These are phyloP conservation scores for Lathyrus aphaca DNA, from an alignment of 306 rosid genomes.

Conservation along the genomic window DNA sequence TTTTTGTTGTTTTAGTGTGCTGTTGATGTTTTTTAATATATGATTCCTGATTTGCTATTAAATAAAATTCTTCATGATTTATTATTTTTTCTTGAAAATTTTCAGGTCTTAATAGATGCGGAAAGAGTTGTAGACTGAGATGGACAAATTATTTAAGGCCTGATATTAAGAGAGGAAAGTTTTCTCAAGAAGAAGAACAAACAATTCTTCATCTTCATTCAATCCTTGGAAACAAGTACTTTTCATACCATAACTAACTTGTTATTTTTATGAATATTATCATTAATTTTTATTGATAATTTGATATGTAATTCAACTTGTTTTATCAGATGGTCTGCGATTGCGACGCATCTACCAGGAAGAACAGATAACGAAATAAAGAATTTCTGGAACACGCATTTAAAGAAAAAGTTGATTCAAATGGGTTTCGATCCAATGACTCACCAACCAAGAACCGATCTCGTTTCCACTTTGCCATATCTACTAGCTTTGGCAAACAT, in stretches of 20 bases:
- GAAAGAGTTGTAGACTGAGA: constrained; percentile 86
- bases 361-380: constrained; percentile 84
- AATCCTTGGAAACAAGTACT: constrained; percentile 85
- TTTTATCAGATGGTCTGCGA: constrained; percentile 75
- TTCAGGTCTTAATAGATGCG: constrained; percentile 86
- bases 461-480: constrained; percentile 62
- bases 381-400: constrained; percentile 88
- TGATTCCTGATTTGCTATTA: neutral
- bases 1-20: too few species aligned
- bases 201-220: constrained; percentile 87
- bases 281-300: neutral
- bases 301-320: neutral
- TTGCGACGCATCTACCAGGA: constrained; percentile 77
- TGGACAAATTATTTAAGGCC: constrained; percentile 94
- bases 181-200: constrained; percentile 84
- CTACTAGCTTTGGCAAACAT: constrained; percentile 70
- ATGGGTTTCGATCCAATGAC: constrained; percentile 96
- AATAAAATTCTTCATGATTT: neutral
- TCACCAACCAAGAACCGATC: constrained; percentile 87
- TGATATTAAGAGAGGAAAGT: constrained; percentile 85
- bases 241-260: neutral
- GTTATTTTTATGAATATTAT: too few species aligned
- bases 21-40: neutral
- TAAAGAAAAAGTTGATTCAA: constrained; percentile 80
- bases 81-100: neutral